Conservation (phyloP, 2,329 filamentous ascomycete genomes). For the Pseudogymnoascus sp. region DNA sequence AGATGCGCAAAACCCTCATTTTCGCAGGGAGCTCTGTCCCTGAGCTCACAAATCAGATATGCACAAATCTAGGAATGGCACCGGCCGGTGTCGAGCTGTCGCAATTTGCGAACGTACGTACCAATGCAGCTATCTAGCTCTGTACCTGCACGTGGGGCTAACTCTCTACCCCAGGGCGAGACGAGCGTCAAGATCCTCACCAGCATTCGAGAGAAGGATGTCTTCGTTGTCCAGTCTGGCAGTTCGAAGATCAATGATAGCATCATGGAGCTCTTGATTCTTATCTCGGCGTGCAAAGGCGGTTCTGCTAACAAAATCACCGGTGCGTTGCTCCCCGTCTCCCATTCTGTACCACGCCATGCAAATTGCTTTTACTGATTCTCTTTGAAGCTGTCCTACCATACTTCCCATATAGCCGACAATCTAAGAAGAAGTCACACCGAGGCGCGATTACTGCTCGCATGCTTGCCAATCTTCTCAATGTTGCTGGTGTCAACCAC, state of each 20-base stretch:
- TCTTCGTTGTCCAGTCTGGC: constrained; percentile 97
- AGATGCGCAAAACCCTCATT: constrained; percentile 61
- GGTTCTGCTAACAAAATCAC: constrained; percentile 95
- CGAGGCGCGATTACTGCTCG: constrained; percentile 92
- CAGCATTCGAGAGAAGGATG: constrained; percentile 92
- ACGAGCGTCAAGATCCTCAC: constrained; percentile 64
- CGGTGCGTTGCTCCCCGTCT: constrained; percentile 49
- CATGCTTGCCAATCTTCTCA: constrained; percentile 92
- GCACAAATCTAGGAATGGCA: constrained; percentile 60
- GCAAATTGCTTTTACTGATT: constrained; percentile 16
- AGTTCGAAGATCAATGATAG: constrained; percentile 96
- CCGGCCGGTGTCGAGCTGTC: constrained; percentile 59
- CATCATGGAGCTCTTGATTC: constrained; percentile 98
- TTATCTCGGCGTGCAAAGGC: constrained; percentile 98
- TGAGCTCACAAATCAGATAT: constrained; percentile 58
- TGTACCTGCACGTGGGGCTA: constrained; percentile 23
- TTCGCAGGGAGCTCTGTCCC: constrained; percentile 64
- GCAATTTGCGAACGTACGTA: constrained; percentile 63
- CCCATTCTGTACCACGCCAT: background rate
- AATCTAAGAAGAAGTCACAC: constrained; percentile 98
- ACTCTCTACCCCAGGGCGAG: constrained; percentile 46
- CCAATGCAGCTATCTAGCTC: constrained; percentile 23
- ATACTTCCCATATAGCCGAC: constrained; percentile 98
- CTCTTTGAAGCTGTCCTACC: constrained; percentile 66
- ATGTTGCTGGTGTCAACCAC: constrained; percentile 91